These are phyloP conservation scores for Anethum foeniculum DNA, from an alignment of 140 eudicot species.

Conservation along the genomic window DNA sequence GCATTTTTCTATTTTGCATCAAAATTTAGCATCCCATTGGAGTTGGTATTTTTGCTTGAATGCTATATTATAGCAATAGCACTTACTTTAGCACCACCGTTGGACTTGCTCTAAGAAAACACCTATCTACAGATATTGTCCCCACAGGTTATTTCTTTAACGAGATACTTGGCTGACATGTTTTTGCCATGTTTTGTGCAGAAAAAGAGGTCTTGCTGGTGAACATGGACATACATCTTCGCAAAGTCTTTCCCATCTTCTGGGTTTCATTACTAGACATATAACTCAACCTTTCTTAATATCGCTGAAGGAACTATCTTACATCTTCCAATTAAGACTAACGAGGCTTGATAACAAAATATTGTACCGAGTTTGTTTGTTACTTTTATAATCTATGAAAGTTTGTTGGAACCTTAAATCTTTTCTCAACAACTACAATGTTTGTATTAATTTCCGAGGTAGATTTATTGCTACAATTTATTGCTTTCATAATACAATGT, in stretches of 20 bases:
- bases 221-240: constrained; percentile 18
- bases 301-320: constrained; percentile 11
- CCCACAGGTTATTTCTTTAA: background rate
- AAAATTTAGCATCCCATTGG: too few species aligned
- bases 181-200: constrained; percentile 26
- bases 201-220: constrained; percentile 90
- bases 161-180: background rate
- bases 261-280: background rate
- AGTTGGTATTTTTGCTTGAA: too few species aligned
- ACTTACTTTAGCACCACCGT: too few species aligned
- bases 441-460: background rate
- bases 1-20: too few species aligned
- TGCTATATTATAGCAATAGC: too few species aligned
- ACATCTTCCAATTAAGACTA: constrained; percentile 20
- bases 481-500: too few species aligned
- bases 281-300: constrained; percentile 13
- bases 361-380: constrained; percentile 18
- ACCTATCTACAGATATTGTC: background rate
- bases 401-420: background rate
- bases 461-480: background rate
- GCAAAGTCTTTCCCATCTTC: constrained; percentile 5
- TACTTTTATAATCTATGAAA: background rate
- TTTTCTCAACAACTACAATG: background rate
- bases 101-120: too few species aligned
- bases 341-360: background rate